phyloP scores from a whole-genome alignment of 164 flowering plant genomes.

The Magnolia changhungtana region DNA sequence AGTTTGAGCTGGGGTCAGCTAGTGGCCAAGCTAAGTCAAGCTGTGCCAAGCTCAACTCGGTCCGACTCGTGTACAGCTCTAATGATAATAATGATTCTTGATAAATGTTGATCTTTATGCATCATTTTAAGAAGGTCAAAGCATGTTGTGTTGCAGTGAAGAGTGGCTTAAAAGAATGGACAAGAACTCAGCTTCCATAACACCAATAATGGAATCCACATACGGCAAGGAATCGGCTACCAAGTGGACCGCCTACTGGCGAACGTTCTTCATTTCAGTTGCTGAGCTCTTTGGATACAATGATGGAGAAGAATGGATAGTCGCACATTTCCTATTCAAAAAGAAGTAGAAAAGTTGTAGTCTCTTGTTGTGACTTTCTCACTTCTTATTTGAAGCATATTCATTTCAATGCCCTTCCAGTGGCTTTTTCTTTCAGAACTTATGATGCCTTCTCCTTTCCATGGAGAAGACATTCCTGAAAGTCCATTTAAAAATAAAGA shows the following conservation, averaged over 20 bases:
- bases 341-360: conserved; percentile 33
- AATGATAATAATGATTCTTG: no score
- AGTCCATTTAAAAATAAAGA: no score
- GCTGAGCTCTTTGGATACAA: conserved; percentile 83
- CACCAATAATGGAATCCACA: conserved; percentile 76
- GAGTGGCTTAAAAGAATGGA: conserved; percentile 95
- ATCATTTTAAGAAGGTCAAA: background rate
- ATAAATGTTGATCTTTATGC: no score
- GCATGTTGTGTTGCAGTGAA: conserved; percentile 48
- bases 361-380: background rate
- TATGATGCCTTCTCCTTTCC: background rate
- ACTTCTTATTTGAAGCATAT: background rate
- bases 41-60: no score
- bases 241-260: conserved; percentile 87
- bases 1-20: no score
- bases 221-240: conserved; percentile 76
- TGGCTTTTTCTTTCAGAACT: no score
- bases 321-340: conserved; percentile 70
- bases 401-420: background rate
- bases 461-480: background rate
- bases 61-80: no score
- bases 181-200: conserved; percentile 41
- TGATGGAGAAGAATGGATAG: conserved; percentile 96
- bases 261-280: conserved; percentile 86
- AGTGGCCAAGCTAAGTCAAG: no score